Percentiles rank a stretch among this genome's conserved stretches.
These are phyloP conservation scores for Dothistroma pini DNA, from an alignment of 2,329 filamentous ascomycete species.

Conservation along the genomic window DNA sequence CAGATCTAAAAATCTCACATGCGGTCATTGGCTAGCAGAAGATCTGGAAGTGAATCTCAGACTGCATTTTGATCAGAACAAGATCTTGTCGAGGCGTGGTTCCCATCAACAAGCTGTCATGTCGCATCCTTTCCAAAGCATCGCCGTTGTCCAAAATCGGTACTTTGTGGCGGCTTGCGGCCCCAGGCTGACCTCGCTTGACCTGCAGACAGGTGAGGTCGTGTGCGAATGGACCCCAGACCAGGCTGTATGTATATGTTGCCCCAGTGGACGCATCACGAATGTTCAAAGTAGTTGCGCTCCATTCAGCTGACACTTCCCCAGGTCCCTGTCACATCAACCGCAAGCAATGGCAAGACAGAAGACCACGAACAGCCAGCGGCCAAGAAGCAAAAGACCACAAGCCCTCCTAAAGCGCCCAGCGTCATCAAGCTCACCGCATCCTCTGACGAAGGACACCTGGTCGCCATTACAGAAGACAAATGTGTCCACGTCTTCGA, in stretches of 20 bases:
- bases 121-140: slow-evolving; percentile 42
- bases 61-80: background rate
- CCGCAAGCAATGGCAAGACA: background rate
- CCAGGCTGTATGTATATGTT: background rate
- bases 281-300: no score
- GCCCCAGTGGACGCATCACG: background rate
- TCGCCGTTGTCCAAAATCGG: slow-evolving; percentile 35
- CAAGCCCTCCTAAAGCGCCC: slow-evolving; percentile 41
- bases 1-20: background rate
- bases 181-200: slow-evolving; percentile 65
- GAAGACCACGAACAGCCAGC: background rate
- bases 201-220: slow-evolving; percentile 54
- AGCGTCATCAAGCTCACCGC: slow-evolving; percentile 66
- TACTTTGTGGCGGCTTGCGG: slow-evolving; percentile 72
- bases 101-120: slow-evolving; percentile 16
- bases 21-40: background rate
- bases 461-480: slow-evolving; percentile 82
- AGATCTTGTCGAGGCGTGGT: background rate
- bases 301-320: background rate
- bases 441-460: slow-evolving; percentile 61
- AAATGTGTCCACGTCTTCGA: slow-evolving; percentile 84
- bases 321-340: background rate
- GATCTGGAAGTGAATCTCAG: background rate
- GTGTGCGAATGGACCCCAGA: slow-evolving; percentile 58
- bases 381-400: slow-evolving; percentile 25